Conservation (phyloP, 1,284 basidiomycete species). For the Cryptococcus jaspeensis region DNA sequence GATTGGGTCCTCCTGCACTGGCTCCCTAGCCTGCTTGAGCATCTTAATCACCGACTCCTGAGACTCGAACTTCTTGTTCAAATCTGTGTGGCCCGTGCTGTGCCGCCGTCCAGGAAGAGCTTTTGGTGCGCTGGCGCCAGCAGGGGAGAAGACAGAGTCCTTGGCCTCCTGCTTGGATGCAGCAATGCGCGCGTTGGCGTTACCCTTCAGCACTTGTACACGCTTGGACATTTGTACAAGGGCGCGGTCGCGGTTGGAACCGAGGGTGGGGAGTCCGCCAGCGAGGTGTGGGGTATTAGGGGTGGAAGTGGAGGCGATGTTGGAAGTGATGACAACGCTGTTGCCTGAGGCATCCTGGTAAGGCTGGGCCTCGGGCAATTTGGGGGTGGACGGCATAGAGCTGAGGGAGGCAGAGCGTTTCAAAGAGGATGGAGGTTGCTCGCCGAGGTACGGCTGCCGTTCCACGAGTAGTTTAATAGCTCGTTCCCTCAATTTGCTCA, state of each 20-base stretch:
- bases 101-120: slow-evolving; percentile 5
- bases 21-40: slow-evolving; percentile 33
- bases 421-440: slow-evolving; percentile 34
- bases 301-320: slow-evolving; percentile 77
- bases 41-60: slow-evolving; percentile 43
- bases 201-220: slow-evolving; percentile 50
- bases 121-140: neutral
- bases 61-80: slow-evolving; percentile 37
- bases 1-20: slow-evolving; percentile 22
- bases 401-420: slow-evolving; percentile 37
- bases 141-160: neutral
- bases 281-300: slow-evolving; percentile 39
- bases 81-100: slow-evolving; percentile 4
- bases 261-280: slow-evolving; percentile 29
- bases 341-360: slow-evolving; percentile 89
- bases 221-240: slow-evolving; percentile 51
- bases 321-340: slow-evolving; percentile 87
- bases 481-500: slow-evolving; percentile 39
- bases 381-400: slow-evolving; percentile 28
- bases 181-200: slow-evolving; percentile 43
- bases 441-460: slow-evolving; percentile 32
- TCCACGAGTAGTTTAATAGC: slow-evolving; percentile 45
- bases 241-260: slow-evolving; percentile 38
- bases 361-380: slow-evolving; percentile 33
- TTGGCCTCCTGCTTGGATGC: slow-evolving; percentile 11